A percentile compares a stretch with the other conserved stretches of the same genome.
Evolutionary conservation across 2,329 filamentous ascomycete genomes (phyloP).

Genomic region (Botrytis aclada): DNA sequence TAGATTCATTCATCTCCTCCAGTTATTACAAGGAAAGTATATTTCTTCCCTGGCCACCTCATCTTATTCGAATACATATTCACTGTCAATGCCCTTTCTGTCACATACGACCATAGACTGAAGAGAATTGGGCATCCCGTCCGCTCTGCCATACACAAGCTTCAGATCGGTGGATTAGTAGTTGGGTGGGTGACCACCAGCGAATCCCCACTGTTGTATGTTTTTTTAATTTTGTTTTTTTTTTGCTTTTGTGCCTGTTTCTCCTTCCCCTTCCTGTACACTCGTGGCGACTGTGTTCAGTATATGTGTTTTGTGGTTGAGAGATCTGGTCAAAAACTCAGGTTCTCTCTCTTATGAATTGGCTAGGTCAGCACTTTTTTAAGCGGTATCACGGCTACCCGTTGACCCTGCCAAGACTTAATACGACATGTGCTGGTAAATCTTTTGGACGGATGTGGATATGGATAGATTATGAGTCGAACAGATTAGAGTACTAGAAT

Average conservation of each 20-base stretch:
- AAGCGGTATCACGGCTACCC: not conserved
- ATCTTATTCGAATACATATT: not conserved
- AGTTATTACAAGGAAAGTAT: not conserved
- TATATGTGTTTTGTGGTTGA: not conserved
- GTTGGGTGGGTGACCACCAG: not conserved
- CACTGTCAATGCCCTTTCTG: rapidly evolving
- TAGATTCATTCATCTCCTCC: not conserved
- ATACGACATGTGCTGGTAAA: not conserved
- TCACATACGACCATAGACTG: not conserved
- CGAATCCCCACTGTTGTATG: not conserved
- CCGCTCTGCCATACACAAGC: not conserved
- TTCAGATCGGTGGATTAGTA: not conserved
- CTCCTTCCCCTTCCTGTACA: not conserved
- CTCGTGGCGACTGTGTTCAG: not conserved
- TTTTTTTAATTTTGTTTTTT: too few species aligned
- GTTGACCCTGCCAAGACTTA: not conserved
- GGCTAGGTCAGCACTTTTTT: not conserved
- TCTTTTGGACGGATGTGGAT: not conserved
- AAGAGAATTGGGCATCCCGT: not conserved
- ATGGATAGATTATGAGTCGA: not conserved
- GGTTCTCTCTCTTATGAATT: not conserved
- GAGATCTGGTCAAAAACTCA: not conserved
- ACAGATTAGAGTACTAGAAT: not conserved
- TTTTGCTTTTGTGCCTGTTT: not conserved
- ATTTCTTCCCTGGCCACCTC: not conserved